A percentile compares a stretch with the other conserved stretches of the same genome.
Conservation (phyloP, 495 filamentous ascomycete genomes). For the Penicillium paradoxum region DNA sequence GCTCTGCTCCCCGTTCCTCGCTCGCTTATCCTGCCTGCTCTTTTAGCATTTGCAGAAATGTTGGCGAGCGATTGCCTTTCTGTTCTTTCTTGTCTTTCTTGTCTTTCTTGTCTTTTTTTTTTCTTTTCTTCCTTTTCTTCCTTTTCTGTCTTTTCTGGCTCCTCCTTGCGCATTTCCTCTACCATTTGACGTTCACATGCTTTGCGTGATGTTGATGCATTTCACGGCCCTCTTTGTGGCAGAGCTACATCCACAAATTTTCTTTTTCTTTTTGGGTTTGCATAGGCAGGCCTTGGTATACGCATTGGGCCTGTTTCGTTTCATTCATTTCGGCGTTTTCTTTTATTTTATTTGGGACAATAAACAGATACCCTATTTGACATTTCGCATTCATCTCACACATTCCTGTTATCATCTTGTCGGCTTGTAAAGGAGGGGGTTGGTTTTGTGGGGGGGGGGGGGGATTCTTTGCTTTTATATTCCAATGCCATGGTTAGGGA, state of each 20-base stretch:
- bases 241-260: background rate
- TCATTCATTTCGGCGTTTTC: background rate
- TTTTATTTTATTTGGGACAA: background rate
- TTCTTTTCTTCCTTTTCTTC: background rate
- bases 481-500: background rate
- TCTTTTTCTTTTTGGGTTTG: background rate
- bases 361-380: slow-evolving; percentile 3
- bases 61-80: background rate
- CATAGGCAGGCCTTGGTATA: background rate
- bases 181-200: background rate
- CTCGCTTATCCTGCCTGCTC: no score
- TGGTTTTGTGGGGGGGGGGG: no score
- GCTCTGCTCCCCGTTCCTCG: background rate
- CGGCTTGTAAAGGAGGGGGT: background rate
- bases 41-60: no score
- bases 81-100: background rate
- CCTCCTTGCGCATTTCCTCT: background rate
- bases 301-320: background rate
- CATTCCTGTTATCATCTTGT: background rate
- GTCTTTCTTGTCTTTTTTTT: background rate
- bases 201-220: background rate
- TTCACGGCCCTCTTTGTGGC: slow-evolving; percentile 2
- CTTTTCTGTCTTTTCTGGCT: no score
- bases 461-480: background rate
- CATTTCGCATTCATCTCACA: background rate